Evolutionary conservation across 2,329 filamentous ascomycete species (phyloP).

Genomic region (Gliomastix tumulicola): DNA sequence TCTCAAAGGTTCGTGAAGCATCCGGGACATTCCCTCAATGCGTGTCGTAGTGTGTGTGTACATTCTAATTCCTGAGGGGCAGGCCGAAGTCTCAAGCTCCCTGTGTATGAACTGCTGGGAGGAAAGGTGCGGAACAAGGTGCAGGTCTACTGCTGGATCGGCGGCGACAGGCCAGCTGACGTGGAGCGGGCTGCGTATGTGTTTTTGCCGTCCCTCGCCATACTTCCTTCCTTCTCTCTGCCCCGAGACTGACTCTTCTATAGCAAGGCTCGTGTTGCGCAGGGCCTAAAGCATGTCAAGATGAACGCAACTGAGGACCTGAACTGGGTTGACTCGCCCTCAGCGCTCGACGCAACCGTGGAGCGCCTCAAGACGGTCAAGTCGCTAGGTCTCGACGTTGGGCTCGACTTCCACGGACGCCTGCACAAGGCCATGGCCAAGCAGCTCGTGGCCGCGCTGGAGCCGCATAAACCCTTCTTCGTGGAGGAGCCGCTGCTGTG

Average conservation of each 20-base stretch:
- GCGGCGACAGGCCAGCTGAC: conserved; percentile 60
- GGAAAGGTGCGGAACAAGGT: conserved; percentile 62
- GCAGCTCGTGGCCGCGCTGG: conserved; percentile 58
- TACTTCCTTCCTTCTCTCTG: not conserved
- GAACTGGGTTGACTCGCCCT: conserved; percentile 64
- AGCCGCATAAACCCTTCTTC: conserved; percentile 61
- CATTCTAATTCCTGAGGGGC: no score
- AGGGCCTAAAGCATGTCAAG: conserved; percentile 59
- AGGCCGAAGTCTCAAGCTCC: conserved; percentile 44
- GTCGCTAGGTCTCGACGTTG: conserved; percentile 59
- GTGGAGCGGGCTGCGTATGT: conserved; percentile 50
- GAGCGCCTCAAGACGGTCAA: conserved; percentile 63
- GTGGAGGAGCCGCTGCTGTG: conserved; percentile 65
- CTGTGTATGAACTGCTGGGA: conserved; percentile 63
- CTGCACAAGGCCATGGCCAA: conserved; percentile 71
- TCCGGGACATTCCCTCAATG: not conserved
- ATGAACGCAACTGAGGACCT: conserved; percentile 72
- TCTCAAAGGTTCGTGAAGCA: conserved; percentile 41
- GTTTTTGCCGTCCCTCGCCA: not conserved
- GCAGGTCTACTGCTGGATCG: conserved; percentile 69
- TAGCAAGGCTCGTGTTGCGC: conserved; percentile 40
- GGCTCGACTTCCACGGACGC: conserved; percentile 68
- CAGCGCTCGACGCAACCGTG: conserved; percentile 51
- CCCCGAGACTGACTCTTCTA: no score
- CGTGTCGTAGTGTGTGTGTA: not conserved